These are phyloP conservation scores for Quercus dentata DNA, from an alignment of 306 rosid genomes.

Conservation along the genomic window DNA sequence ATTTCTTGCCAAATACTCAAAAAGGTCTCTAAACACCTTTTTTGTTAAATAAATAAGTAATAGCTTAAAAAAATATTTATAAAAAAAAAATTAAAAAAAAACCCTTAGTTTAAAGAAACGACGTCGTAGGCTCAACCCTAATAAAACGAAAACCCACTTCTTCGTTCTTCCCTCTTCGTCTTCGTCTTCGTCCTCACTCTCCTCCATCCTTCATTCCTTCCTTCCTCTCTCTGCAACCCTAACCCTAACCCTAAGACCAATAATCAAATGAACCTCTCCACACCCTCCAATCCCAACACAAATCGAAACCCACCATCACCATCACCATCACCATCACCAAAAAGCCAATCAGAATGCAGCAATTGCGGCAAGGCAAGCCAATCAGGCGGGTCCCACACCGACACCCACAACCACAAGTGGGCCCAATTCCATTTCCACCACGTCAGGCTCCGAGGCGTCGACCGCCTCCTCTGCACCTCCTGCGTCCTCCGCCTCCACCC, in stretches of 20 bases:
- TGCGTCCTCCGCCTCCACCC: slow-evolving; percentile 84
- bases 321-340: neutral
- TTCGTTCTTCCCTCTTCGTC: neutral
- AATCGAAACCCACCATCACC: neutral
- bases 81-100: no score
- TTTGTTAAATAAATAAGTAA: no score
- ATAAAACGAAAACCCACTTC: neutral
- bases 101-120: neutral
- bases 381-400: no score
- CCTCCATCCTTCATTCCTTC: no score
- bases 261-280: neutral
- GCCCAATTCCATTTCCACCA: slow-evolving; percentile 38
- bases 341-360: slow-evolving; percentile 32
- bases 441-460: slow-evolving; percentile 39
- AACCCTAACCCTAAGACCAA: neutral
- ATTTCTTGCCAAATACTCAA: fast-evolving
- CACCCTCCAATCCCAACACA: neutral
- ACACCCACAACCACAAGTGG: slow-evolving; percentile 2
- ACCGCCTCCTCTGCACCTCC: slow-evolving; percentile 72
- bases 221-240: neutral
- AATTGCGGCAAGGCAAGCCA: slow-evolving; percentile 33
- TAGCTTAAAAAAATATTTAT: no score
- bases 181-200: neutral
- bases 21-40: no score
- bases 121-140: neutral